These are phyloP conservation scores for Pseudogymnoascus sp. DNA, from an alignment of 2,329 filamentous ascomycete species.

Conservation along the genomic window DNA sequence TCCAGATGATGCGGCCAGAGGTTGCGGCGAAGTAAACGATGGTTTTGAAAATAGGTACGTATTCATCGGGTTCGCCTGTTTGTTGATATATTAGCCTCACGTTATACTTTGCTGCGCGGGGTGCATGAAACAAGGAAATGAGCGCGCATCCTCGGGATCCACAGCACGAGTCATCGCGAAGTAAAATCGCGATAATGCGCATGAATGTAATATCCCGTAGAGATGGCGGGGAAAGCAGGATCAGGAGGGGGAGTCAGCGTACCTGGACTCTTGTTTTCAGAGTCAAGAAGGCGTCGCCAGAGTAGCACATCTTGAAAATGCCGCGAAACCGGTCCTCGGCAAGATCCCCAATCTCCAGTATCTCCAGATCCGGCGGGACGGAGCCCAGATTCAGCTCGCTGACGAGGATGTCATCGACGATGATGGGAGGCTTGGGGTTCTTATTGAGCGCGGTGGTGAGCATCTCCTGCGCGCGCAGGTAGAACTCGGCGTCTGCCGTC, in stretches of 20 bases:
- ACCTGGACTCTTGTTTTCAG: conserved; percentile 92
- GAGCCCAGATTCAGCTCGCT: conserved; percentile 95
- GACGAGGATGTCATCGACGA: conserved; percentile 98
- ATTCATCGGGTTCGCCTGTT: conserved; percentile 84
- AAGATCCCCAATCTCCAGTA: conserved; percentile 93
- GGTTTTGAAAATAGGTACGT: conserved; percentile 91
- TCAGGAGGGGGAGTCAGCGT: conserved; percentile 27
- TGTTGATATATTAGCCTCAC: conserved; percentile 42
- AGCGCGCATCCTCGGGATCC: not conserved
- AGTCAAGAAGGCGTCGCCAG: conserved; percentile 89
- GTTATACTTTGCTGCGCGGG: conserved; percentile 22
- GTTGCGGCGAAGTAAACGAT: conserved; percentile 84
- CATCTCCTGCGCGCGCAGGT: conserved; percentile 84
- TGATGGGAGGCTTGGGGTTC: conserved; percentile 94
- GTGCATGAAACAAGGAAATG: not conserved
- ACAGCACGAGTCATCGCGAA: not conserved
- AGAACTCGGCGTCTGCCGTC: conserved; percentile 87
- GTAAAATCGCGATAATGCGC: not conserved
- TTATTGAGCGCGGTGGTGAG: conserved; percentile 95
- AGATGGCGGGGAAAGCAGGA: conserved; percentile 1
- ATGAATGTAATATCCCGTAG: not conserved
- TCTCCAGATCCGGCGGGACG: conserved; percentile 89
- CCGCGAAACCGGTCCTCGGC: conserved; percentile 94
- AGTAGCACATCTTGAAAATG: conserved; percentile 99
- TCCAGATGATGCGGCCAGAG: conserved; percentile 80